Evolutionary conservation across 805 yeast species (phyloP).

Genomic region (Schizosaccharomyces lindneri): DNA sequence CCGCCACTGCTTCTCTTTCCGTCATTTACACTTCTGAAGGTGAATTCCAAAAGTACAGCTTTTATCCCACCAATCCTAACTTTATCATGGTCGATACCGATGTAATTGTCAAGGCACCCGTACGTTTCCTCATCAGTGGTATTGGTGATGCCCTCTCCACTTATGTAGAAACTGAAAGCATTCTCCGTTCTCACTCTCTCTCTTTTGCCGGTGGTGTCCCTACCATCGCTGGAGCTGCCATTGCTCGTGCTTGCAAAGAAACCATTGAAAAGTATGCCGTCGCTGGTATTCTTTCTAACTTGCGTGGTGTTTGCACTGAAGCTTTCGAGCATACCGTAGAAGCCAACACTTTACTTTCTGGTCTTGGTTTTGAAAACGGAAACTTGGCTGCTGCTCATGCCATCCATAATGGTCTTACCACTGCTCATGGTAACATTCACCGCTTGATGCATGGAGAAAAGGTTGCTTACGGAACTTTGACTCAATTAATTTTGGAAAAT

Average conservation of each 20-base stretch:
- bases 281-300: neutral
- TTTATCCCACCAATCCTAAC: neutral
- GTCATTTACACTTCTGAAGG: slow-evolving; percentile 1
- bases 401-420: slow-evolving; percentile 1
- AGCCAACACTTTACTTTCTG: slow-evolving; percentile 1
- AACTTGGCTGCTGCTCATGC: slow-evolving; percentile 1
- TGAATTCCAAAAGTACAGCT: neutral
- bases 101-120: neutral
- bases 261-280: neutral
- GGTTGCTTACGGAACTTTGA: neutral
- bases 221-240: neutral
- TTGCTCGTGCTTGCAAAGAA: neutral
- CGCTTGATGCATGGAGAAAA: slow-evolving; percentile 2
- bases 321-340: neutral
- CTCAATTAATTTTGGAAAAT: neutral
- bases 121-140: neutral
- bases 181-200: neutral
- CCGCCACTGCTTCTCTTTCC: slow-evolving; percentile 1
- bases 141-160: slow-evolving; percentile 1
- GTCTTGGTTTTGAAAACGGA: neutral
- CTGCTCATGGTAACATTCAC: neutral
- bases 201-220: neutral
- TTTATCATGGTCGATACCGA: slow-evolving; percentile 1
- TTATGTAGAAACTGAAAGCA: neutral
- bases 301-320: neutral